These are phyloP conservation scores for Baorangia bicolor DNA, from an alignment of 768 basidiomycete genomes.

Conservation along the genomic window DNA sequence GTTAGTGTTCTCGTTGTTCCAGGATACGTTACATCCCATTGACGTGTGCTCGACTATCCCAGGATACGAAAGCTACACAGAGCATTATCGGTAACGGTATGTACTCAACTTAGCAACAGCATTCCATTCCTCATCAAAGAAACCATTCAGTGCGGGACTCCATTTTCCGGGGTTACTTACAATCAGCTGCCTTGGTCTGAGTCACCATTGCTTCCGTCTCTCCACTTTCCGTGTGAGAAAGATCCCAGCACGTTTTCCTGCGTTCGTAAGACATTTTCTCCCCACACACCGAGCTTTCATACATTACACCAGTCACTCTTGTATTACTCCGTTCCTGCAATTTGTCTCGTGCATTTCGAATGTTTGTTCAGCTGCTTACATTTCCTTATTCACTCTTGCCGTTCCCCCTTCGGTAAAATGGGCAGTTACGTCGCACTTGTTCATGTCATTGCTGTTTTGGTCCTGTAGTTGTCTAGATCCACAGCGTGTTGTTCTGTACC, in stretches of 20 bases:
- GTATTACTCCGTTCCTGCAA: background rate
- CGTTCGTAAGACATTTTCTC: background rate
- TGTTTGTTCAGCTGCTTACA: slow-evolving; percentile 1
- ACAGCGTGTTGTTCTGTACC: background rate
- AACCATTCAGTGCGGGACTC: slow-evolving; percentile 59
- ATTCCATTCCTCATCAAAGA: slow-evolving; percentile 9
- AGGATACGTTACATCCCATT: background rate
- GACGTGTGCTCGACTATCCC: slow-evolving; percentile 4
- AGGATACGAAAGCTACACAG: slow-evolving; percentile 85
- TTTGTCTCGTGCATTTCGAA: background rate
- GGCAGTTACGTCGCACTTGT: slow-evolving; percentile 1
- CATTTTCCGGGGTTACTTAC: slow-evolving; percentile 72
- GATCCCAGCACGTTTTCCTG: slow-evolving; percentile 4
- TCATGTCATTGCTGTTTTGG: slow-evolving; percentile 13
- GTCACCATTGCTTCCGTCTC: background rate
- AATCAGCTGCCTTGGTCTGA: slow-evolving; percentile 69
- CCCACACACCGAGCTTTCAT: background rate
- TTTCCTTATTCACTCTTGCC: background rate
- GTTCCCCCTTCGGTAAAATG: background rate
- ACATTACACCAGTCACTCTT: slow-evolving; percentile 4
- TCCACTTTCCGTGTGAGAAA: background rate
- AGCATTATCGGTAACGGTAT: slow-evolving; percentile 79
- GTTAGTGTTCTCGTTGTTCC: slow-evolving; percentile 38
- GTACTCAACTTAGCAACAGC: slow-evolving; percentile 18
- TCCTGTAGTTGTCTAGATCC: slow-evolving; percentile 7